These are phyloP conservation scores for Rachicladosporium sp. DNA, from an alignment of 2,329 filamentous ascomycete genomes.

Conservation along the genomic window DNA sequence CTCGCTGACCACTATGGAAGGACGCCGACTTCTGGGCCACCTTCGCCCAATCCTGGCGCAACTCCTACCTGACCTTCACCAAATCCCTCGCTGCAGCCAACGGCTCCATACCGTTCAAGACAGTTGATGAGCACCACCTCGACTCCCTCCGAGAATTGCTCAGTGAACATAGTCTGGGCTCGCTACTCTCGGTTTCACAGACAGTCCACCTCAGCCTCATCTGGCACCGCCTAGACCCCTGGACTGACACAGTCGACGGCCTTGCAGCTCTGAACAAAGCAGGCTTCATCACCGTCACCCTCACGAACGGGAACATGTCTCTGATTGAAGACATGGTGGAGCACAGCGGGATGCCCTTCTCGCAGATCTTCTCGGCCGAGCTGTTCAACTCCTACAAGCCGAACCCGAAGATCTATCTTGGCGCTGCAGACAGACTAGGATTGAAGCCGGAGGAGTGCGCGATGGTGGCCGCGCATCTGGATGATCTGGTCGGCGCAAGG, in stretches of 20 bases:
- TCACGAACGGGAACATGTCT: conserved; percentile 62
- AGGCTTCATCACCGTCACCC: conserved; percentile 48
- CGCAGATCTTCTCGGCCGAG: conserved; percentile 51
- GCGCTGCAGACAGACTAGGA: conserved; percentile 49
- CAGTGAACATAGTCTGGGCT: conserved; percentile 31
- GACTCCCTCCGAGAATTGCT: conserved; percentile 51
- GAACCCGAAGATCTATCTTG: conserved; percentile 52
- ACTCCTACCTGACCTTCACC: conserved; percentile 41
- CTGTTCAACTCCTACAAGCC: conserved; percentile 68
- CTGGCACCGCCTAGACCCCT: conserved; percentile 63
- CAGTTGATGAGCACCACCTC: conserved; percentile 60
- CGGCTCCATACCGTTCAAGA: conserved; percentile 42
- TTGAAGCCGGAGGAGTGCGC: conserved; percentile 50
- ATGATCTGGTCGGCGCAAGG: conserved; percentile 56
- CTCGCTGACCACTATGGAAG: conserved; percentile 5
- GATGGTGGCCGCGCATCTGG: conserved; percentile 66
- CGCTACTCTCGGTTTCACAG: conserved; percentile 41
- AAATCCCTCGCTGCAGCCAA: conserved; percentile 38
- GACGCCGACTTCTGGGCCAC: conserved; percentile 46
- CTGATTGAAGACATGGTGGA: conserved; percentile 52
- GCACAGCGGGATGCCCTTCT: conserved; percentile 50
- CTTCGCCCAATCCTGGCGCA: conserved; percentile 61
- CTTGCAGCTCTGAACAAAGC: conserved; percentile 33
- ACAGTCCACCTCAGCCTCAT: conserved; percentile 38
- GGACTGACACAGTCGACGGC: conserved; percentile 51